Conservation (phyloP, 2,329 filamentous ascomycete genomes). For the Colletotrichum euphorbiae region DNA sequence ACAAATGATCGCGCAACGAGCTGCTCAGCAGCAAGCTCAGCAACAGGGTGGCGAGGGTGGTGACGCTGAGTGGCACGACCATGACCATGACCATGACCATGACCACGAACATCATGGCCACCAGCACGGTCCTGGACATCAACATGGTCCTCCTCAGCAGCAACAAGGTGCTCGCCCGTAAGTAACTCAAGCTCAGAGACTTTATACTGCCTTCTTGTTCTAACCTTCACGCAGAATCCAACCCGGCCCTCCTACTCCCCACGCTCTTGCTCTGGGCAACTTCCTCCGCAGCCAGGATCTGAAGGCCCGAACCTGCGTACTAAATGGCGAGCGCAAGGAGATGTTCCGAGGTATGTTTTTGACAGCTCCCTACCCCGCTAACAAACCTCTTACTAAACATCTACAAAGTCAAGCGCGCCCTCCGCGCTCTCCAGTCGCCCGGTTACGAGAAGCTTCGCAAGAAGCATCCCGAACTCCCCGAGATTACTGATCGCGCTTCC, state of each 20-base stretch:
- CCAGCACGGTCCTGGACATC: conserved; percentile 42
- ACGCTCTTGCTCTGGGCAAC: conserved; percentile 88
- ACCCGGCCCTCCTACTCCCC: conserved; percentile 86
- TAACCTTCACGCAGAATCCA: conserved; percentile 68
- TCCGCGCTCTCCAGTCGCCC: conserved; percentile 88
- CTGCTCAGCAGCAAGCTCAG: conserved; percentile 41
- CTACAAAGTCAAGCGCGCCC: conserved; percentile 87
- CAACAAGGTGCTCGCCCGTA: conserved; percentile 38
- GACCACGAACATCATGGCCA: conserved; percentile 42
- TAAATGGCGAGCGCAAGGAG: conserved; percentile 96
- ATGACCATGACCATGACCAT: conserved; percentile 45
- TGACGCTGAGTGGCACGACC: conserved; percentile 38
- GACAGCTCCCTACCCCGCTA: too few relatives aligned
- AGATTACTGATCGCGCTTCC: conserved; percentile 86
- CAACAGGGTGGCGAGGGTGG: conserved; percentile 11
- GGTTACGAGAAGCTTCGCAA: conserved; percentile 90
- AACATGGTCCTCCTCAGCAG: conserved; percentile 46
- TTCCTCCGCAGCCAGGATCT: conserved; percentile 87
- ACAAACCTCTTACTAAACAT: neutral
- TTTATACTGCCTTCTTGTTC: neutral
- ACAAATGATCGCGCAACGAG: conserved; percentile 55
- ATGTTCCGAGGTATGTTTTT: conserved; percentile 87
- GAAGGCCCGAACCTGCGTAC: conserved; percentile 90
- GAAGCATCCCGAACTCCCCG: conserved; percentile 90
- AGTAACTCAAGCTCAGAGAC: neutral